Conservation (phyloP, 257 asterid species). For the Striga asiatica region DNA sequence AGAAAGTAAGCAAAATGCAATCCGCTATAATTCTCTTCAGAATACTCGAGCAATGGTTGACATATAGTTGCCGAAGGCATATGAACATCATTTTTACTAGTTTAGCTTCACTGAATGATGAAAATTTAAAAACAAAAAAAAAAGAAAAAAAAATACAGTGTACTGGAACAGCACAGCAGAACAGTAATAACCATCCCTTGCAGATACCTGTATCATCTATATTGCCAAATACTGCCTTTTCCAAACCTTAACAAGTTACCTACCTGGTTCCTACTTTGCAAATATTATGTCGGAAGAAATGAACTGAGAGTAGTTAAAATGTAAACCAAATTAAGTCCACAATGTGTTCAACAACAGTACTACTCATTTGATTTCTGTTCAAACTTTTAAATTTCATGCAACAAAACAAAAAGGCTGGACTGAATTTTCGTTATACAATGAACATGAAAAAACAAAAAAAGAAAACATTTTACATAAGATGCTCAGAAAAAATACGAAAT, state of each 20-base stretch:
- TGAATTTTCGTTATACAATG: background rate
- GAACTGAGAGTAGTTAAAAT: no score
- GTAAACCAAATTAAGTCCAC: no score
- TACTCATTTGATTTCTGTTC: no score
- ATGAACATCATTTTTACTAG: conserved; percentile 3
- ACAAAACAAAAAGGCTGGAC: background rate
- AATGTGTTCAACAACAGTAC: no score
- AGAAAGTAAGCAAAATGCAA: background rate
- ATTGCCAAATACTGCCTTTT: background rate
- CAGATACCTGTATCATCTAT: background rate
- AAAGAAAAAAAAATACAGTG: background rate
- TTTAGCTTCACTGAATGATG: conserved; percentile 4
- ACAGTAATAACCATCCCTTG: background rate
- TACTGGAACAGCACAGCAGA: no score
- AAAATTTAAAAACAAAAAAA: background rate
- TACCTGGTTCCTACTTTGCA: background rate
- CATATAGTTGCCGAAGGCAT: background rate
- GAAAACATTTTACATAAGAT: background rate
- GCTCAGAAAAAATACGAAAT: conserved; percentile 1
- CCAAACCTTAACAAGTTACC: background rate
- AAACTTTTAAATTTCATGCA: no score
- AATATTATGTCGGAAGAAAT: no score
- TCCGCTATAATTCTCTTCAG: background rate
- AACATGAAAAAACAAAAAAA: background rate
- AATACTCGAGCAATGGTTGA: background rate